Conservation (phyloP, 345 rosid species). For the Salix brachista region DNA sequence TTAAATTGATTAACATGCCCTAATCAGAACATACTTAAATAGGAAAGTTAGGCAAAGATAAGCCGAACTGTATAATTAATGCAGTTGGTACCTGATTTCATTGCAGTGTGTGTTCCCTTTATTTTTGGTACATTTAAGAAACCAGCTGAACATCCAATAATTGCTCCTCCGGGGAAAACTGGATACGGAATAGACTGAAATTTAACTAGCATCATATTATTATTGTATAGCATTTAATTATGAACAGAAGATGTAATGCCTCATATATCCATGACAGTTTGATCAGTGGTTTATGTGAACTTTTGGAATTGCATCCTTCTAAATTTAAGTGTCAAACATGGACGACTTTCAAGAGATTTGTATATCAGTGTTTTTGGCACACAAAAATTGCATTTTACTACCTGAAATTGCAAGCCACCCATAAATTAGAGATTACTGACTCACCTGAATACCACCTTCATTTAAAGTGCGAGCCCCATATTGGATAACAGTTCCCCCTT, state of each 20-base stretch:
- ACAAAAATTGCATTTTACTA: neutral
- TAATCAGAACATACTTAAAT: neutral
- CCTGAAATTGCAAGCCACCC: neutral
- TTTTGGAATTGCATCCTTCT: neutral
- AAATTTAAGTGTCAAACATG: neutral
- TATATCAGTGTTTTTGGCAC: neutral
- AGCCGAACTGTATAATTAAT: neutral
- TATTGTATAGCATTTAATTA: constrained; percentile 23
- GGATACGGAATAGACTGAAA: constrained; percentile 99
- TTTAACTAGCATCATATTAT: constrained; percentile 75
- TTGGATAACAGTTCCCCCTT: constrained; percentile 87
- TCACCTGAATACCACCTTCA: constrained; percentile 98
- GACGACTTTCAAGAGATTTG: neutral
- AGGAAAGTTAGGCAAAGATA: neutral
- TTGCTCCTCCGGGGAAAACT: constrained; percentile 96
- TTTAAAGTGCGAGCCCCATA: constrained; percentile 96
- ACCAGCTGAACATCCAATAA: constrained; percentile 95
- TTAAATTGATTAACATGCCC: neutral
- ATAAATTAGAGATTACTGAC: constrained; percentile 12
- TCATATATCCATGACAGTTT: neutral
- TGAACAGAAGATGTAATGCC: neutral
- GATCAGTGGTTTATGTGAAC: neutral
- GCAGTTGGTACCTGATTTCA: constrained; percentile 78
- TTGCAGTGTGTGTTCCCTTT: constrained; percentile 98
- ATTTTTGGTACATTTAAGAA: constrained; percentile 94